Evolutionary conservation across 768 basidiomycete genomes (phyloP).

Genomic region (Rhizopogon roseolus): DNA sequence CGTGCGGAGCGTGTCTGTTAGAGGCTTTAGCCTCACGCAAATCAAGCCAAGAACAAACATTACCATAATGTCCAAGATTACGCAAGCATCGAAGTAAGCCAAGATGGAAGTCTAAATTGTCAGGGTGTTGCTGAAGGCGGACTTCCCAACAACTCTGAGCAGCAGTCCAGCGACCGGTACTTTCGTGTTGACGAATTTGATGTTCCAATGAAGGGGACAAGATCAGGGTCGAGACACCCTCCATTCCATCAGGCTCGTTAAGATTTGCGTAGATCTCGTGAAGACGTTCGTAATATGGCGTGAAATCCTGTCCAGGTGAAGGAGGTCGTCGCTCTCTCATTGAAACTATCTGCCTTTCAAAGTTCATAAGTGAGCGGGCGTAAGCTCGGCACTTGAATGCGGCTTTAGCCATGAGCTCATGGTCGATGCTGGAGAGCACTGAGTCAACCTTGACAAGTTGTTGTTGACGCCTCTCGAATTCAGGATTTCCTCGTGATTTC

Average conservation of each 20-base stretch:
- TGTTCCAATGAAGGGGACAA: constrained; percentile 88
- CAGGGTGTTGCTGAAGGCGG: constrained; percentile 81
- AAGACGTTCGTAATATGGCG: constrained; percentile 71
- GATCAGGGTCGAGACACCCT: constrained; percentile 87
- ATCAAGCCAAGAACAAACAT: background rate
- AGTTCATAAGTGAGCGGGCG: constrained; percentile 91
- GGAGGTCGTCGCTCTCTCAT: constrained; percentile 37
- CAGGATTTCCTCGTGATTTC: constrained; percentile 38
- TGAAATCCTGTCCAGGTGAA: constrained; percentile 39
- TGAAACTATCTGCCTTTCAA: constrained; percentile 75
- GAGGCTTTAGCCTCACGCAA: constrained; percentile 3
- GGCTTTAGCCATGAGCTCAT: constrained; percentile 86
- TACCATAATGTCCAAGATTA: constrained; percentile 96
- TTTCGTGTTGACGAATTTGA: constrained; percentile 97
- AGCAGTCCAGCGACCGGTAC: constrained; percentile 94
- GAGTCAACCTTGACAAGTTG: constrained; percentile 75
- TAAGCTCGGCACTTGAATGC: constrained; percentile 94
- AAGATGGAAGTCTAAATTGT: constrained; percentile 84
- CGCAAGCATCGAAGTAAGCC: constrained; percentile 88
- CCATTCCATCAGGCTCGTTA: constrained; percentile 99
- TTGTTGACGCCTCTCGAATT: constrained; percentile 39
- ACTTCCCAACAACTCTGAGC: constrained; percentile 99
- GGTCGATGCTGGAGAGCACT: constrained; percentile 76
- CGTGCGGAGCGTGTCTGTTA: constrained; percentile 86
- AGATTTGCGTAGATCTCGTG: constrained; percentile 96